phyloP scores from a whole-genome alignment of 768 basidiomycete species.

The Xerocomellus chrysenteron region DNA sequence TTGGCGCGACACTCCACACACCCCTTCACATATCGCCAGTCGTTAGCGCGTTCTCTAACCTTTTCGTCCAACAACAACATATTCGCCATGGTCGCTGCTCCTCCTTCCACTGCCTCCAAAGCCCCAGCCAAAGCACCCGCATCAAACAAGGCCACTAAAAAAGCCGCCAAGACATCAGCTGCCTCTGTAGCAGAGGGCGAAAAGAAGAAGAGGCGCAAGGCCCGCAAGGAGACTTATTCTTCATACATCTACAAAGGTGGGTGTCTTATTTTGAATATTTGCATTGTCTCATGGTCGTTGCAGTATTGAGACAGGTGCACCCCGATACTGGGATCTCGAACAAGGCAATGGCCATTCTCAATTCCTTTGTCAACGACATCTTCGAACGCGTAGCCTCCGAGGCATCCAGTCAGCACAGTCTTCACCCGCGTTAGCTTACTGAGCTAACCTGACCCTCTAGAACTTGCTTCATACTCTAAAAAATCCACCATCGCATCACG shows the following conservation, averaged over 20 bases:
- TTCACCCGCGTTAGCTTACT: background rate
- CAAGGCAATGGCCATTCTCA: constrained; percentile 91
- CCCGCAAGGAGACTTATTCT: constrained; percentile 89
- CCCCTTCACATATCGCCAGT: constrained; percentile 13
- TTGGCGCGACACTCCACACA: background rate
- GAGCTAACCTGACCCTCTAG: constrained; percentile 35
- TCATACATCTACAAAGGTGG: constrained; percentile 93
- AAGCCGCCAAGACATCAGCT: constrained; percentile 59
- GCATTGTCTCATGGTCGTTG: background rate
- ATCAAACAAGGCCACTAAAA: constrained; percentile 40
- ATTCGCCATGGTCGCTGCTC: constrained; percentile 59
- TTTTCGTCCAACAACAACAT: constrained; percentile 6
- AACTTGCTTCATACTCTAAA: constrained; percentile 97
- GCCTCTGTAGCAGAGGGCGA: constrained; percentile 60
- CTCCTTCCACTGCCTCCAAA: constrained; percentile 44
- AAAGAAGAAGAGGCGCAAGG: constrained; percentile 88
- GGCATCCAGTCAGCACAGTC: constrained; percentile 68
- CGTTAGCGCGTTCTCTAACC: constrained; percentile 5
- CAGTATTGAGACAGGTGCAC: constrained; percentile 96
- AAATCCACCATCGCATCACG: constrained; percentile 98
- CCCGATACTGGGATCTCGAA: constrained; percentile 99
- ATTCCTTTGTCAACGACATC: constrained; percentile 93
- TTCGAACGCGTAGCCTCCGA: constrained; percentile 91
- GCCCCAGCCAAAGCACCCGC: constrained; percentile 43
- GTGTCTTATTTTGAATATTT: background rate